phyloP scores from a whole-genome alignment of 75 land plant species.

The Cryptomeria japonica region DNA sequence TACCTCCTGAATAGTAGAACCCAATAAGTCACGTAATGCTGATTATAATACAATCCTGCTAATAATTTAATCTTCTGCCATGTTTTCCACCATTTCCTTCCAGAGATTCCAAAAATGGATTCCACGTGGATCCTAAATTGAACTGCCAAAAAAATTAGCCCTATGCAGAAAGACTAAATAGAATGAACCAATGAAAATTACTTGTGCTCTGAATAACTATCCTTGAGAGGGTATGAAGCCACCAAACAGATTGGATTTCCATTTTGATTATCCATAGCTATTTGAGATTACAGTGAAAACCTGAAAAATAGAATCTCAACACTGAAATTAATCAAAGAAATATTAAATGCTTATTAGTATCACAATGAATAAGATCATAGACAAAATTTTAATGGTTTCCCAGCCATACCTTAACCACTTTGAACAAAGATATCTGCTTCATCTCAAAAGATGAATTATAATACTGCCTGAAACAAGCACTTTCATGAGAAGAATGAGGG shows the following conservation, averaged over 20 bases:
- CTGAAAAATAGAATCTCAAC: neutral
- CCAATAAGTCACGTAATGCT: neutral
- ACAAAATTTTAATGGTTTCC: neutral
- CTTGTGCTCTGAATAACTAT: neutral
- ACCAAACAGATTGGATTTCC: neutral
- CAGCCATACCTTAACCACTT: constrained; percentile 3
- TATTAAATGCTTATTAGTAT: neutral
- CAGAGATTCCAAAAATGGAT: neutral
- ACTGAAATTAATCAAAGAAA: neutral
- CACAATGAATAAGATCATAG: neutral
- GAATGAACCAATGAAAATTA: neutral
- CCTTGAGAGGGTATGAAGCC: neutral
- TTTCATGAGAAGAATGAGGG: neutral
- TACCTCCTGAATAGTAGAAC: neutral
- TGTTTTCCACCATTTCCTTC: neutral
- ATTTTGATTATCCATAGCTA: neutral
- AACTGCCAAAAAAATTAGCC: too few relatives aligned
- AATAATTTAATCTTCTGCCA: neutral
- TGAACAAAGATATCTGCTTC: neutral
- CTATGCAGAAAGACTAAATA: neutral
- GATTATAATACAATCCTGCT: neutral
- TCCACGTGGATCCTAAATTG: neutral
- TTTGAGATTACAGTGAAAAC: neutral
- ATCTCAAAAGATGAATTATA: neutral
- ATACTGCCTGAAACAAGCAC: neutral